These are phyloP conservation scores for Grosmannia huntii DNA, from an alignment of 2,329 filamentous ascomycete genomes.

Conservation along the genomic window DNA sequence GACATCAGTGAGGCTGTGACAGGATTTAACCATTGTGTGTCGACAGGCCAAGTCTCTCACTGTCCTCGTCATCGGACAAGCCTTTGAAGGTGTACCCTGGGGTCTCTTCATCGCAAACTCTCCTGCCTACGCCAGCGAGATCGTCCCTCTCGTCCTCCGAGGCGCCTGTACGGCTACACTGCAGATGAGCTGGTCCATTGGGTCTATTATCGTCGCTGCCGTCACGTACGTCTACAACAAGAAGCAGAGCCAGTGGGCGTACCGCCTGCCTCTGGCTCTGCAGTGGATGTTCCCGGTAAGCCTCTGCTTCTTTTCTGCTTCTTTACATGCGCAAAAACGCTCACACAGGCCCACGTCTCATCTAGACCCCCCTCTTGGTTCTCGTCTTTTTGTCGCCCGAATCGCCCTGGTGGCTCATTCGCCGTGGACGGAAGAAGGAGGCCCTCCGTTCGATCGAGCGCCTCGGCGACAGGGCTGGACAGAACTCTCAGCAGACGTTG, in stretches of 20 bases:
- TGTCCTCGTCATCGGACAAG: constrained; percentile 38
- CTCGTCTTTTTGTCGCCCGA: constrained; percentile 38
- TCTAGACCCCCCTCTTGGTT: constrained; percentile 28
- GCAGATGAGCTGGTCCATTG: constrained; percentile 55
- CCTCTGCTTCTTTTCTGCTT: background rate
- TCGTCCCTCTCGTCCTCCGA: constrained; percentile 44
- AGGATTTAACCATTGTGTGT: background rate
- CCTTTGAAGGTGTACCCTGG: constrained; percentile 51
- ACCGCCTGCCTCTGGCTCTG: constrained; percentile 39
- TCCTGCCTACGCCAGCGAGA: constrained; percentile 49
- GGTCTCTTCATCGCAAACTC: constrained; percentile 54
- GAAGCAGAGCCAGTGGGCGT: constrained; percentile 19
- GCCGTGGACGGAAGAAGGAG: constrained; percentile 31
- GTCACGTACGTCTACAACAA: constrained; percentile 41
- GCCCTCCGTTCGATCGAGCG: constrained; percentile 34
- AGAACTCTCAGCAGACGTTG: constrained; percentile 18
- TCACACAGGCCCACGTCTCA: background rate
- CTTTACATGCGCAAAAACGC: background rate
- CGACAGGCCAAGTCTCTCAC: background rate
- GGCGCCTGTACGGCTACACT: constrained; percentile 48
- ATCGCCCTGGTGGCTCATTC: constrained; percentile 43
- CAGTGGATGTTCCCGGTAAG: constrained; percentile 44
- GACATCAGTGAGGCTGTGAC: background rate
- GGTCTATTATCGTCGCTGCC: constrained; percentile 45
- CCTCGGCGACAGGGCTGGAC: constrained; percentile 31